Conservation (phyloP, 441 rosid species). For the Macaranga tanarius region DNA sequence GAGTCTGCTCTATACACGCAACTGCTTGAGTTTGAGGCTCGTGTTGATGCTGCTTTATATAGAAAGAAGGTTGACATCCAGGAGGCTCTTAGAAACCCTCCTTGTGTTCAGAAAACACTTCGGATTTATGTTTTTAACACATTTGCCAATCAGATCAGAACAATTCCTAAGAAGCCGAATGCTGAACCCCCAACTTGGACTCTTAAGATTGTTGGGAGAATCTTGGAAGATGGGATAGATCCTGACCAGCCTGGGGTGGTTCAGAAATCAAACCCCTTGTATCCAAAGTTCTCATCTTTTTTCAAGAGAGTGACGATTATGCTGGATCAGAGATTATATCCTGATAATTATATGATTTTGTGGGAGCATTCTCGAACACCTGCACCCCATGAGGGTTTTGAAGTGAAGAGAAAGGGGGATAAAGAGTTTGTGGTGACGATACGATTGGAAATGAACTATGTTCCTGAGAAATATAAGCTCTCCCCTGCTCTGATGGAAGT, state of each 20-base stretch:
- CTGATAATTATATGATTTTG: slow-evolving; percentile 72
- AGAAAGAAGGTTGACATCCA: slow-evolving; percentile 96
- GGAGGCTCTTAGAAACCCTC: slow-evolving; percentile 86
- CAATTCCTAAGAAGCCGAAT: slow-evolving; percentile 63
- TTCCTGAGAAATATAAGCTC: slow-evolving; percentile 88
- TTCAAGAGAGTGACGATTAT: slow-evolving; percentile 82
- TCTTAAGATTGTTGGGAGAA: slow-evolving; percentile 83
- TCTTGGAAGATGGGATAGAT: slow-evolving; percentile 88
- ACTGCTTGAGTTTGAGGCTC: slow-evolving; percentile 90
- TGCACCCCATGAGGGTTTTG: slow-evolving; percentile 91
- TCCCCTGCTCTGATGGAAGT: slow-evolving; percentile 84
- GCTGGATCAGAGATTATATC: slow-evolving; percentile 85
- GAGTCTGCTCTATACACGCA: slow-evolving; percentile 95
- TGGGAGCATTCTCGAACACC: slow-evolving; percentile 94
- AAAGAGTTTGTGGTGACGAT: slow-evolving; percentile 76
- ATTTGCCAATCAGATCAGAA: slow-evolving; percentile 74
- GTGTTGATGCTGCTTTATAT: slow-evolving; percentile 77
- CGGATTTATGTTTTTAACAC: slow-evolving; percentile 89
- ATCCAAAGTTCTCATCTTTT: slow-evolving; percentile 83
- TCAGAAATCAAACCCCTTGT: slow-evolving; percentile 57
- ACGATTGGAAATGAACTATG: slow-evolving; percentile 81
- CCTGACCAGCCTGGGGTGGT: slow-evolving; percentile 74
- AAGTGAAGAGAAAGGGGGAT: slow-evolving; percentile 93
- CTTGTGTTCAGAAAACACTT: slow-evolving; percentile 82
- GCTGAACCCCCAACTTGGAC: slow-evolving; percentile 93